Conservation (phyloP, 192 early-diverging fungal genomes). For the Martensiomyces pterosporus region DNA sequence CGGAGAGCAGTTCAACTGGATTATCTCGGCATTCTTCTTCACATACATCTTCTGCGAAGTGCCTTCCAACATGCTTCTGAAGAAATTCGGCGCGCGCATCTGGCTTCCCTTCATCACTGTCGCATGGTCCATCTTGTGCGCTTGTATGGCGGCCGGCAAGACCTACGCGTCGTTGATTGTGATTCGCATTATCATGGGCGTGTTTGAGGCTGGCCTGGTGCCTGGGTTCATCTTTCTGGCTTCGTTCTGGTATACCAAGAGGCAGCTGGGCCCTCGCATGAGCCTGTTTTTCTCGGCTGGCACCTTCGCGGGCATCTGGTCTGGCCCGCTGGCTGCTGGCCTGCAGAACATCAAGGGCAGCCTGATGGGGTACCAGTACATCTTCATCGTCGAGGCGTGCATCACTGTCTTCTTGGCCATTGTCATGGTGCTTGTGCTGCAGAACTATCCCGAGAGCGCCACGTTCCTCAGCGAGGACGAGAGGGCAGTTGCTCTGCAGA, state of each 20-base stretch:
- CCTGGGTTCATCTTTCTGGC: conserved; percentile 64
- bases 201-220: conserved; percentile 63
- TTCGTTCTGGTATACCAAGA: conserved; percentile 52
- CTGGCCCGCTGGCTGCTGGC: conserved; percentile 38
- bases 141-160: conserved; percentile 58
- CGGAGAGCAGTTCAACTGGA: conserved; percentile 52
- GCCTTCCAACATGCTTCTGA: conserved; percentile 57
- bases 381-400: conserved; percentile 58
- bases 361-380: conserved; percentile 39
- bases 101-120: conserved; percentile 49
- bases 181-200: conserved; percentile 41
- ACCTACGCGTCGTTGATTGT: conserved; percentile 51
- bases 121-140: conserved; percentile 43
- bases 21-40: conserved; percentile 58
- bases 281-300: conserved; percentile 49
- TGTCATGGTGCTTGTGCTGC: conserved; percentile 41
- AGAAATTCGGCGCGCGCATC: conserved; percentile 26
- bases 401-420: conserved; percentile 50
- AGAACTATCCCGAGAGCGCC: conserved; percentile 54
- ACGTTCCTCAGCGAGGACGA: conserved; percentile 57
- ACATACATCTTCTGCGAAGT: conserved; percentile 63
- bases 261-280: conserved; percentile 45
- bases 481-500: conserved; percentile 36
- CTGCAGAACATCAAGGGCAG: conserved; percentile 31
- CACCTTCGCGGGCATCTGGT: conserved; percentile 48